phyloP scores from a whole-genome alignment of 305 asterid genomes.

The Rubia occidens region DNA sequence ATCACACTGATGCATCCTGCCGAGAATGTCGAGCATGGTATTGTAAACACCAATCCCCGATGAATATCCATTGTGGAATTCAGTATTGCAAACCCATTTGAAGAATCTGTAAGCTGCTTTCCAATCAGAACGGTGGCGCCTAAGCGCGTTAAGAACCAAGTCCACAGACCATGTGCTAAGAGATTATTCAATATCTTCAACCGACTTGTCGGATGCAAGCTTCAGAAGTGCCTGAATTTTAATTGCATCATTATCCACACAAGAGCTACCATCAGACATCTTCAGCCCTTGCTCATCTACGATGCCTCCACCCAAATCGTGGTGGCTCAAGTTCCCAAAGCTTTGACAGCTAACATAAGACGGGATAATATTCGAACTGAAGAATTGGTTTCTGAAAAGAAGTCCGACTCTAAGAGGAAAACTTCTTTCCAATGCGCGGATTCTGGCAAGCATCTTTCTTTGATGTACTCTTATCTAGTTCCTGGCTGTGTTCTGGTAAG shows the following conservation, averaged over 20 bases:
- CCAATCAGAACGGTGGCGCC: conserved; percentile 12
- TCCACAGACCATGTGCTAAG: neutral
- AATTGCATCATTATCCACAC: neutral
- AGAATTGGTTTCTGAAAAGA: neutral
- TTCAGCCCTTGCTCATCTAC: neutral
- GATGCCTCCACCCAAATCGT: neutral
- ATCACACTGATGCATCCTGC: conserved; percentile 10
- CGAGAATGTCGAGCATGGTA: conserved; percentile 8
- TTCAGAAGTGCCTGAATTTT: conserved; percentile 4
- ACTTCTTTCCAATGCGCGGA: conserved; percentile 1
- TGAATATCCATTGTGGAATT: neutral
- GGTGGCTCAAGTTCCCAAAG: neutral
- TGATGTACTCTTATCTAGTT: neutral
- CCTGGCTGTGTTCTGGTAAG: neutral
- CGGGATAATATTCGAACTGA: neutral
- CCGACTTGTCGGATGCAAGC: neutral
- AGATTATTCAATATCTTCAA: conserved; percentile 5
- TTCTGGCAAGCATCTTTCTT: conserved; percentile 1
- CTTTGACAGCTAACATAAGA: neutral
- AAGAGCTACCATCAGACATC: neutral
- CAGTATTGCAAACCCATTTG: conserved; percentile 5
- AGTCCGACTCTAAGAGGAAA: neutral
- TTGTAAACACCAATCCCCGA: neutral
- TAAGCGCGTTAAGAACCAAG: conserved; percentile 8
- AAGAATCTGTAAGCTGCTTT: conserved; percentile 4